These are phyloP conservation scores for Gilbertella persicaria DNA, from an alignment of 371 early-diverging fungal genomes.

Conservation along the genomic window DNA sequence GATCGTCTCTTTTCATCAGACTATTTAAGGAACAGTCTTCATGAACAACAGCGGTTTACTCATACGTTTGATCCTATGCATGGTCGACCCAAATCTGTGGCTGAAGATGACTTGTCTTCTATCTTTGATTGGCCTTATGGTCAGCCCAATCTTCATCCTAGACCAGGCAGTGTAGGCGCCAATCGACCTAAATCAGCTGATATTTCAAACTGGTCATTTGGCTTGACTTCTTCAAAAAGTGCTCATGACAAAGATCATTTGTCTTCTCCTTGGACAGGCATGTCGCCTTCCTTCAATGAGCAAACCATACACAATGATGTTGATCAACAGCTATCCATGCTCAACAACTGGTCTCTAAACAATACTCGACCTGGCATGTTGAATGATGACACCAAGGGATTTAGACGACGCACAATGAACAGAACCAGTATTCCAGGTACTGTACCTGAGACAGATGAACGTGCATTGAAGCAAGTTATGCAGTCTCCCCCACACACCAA, in stretches of 20 bases:
- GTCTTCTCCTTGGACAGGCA: conserved; percentile 20
- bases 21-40: too few species aligned
- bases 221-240: conserved; percentile 11
- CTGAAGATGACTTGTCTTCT: conserved; percentile 47
- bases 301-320: neutral
- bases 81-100: conserved; percentile 48
- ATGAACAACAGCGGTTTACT: neutral
- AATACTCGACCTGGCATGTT: conserved; percentile 21
- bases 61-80: neutral
- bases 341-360: conserved; percentile 5
- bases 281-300: conserved; percentile 23
- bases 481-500: conserved; percentile 26
- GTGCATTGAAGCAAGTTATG: conserved; percentile 24
- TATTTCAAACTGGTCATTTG: conserved; percentile 62
- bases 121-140: conserved; percentile 44
- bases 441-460: conserved; percentile 58
- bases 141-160: neutral
- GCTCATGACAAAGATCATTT: conserved; percentile 8
- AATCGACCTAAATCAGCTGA: conserved; percentile 62
- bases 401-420: conserved; percentile 39
- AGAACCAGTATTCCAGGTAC: conserved; percentile 54
- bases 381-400: conserved; percentile 36
- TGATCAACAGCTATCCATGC: conserved; percentile 26
- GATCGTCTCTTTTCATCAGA: conserved; percentile 33
- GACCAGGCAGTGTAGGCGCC: neutral